Base-by-base conservation (phyloP, 805 yeast genomes). In the Millerago galiae region DNA sequence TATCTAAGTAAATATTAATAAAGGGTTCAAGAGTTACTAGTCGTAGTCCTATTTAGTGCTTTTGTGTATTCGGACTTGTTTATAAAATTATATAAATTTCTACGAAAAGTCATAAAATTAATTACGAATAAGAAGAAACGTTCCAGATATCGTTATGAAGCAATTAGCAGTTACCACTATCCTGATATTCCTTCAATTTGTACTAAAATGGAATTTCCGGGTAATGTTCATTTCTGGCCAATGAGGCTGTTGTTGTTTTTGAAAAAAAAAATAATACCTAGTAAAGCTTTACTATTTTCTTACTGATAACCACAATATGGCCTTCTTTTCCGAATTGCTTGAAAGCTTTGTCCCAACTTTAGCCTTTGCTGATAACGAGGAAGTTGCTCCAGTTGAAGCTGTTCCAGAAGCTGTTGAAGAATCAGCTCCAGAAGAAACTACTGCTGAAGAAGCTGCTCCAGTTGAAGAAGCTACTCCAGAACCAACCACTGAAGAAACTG, bases 281-380 rank as follows among this genome's bases (percentile, higher is more conserved):
- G 11, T 15, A 13, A 27, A 29, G 15, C 16, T 29, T 18, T 16
- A 30, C 29, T 18, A 37, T 8, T 21, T 26, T 11, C n/a, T 17
- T 3, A 3, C 3, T 13, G 9, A 8, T 10, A 25, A 25, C 12
- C n/a, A 10, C 16, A 35, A 37, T 26, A 50, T 50, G 53, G 43
- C 53, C 14, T 41, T 50, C 41, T 32, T 50, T 5, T n/a, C 48
- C 13, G 47, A 40, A 29, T 31, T 88, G 61, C 79, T 84, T 67
- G 95, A 87, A 63, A 73, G 82, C 44, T 71, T 85, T 52, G 71
- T 79, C 53, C 95, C 96, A 61, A 74, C 83, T 53, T 72, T 74
- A 48, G 95, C 95, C 35, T 79, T 75, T 67, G 96, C 95, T 56
- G 95, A 85, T 4, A 35, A 37, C 33, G 48, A 51, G 37, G 52